Conservation (phyloP, 2,329 filamentous ascomycete genomes). For the Penicillium aurantiogriseum region DNA sequence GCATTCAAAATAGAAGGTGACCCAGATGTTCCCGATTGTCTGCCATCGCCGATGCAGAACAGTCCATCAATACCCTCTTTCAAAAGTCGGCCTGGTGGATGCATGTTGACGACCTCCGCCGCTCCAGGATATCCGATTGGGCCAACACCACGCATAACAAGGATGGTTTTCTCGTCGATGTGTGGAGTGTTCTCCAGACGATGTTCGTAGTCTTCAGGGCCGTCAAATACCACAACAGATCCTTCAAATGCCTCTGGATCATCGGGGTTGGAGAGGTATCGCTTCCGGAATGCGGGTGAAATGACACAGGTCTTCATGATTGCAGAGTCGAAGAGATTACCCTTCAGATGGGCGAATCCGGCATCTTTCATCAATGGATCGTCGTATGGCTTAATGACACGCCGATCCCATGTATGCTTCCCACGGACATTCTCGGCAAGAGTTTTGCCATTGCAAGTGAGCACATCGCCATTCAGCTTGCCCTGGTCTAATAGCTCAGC, state of each 20-base stretch:
- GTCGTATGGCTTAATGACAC: slow-evolving; percentile 47
- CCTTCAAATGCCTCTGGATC: slow-evolving; percentile 52
- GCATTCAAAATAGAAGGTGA: slow-evolving; percentile 58
- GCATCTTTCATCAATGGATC: slow-evolving; percentile 51
- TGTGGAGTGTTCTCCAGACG: slow-evolving; percentile 43
- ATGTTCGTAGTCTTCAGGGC: slow-evolving; percentile 50
- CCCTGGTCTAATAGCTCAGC: slow-evolving; percentile 53
- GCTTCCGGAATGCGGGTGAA: slow-evolving; percentile 45
- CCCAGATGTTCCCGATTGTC: slow-evolving; percentile 56
- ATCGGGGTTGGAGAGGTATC: slow-evolving; percentile 47
- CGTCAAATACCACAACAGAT: slow-evolving; percentile 51
- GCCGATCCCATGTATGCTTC: slow-evolving; percentile 51
- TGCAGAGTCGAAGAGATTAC: slow-evolving; percentile 52
- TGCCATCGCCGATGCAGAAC: slow-evolving; percentile 55
- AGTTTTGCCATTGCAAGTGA: slow-evolving; percentile 36
- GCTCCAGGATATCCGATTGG: slow-evolving; percentile 53
- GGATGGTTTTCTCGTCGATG: slow-evolving; percentile 43
- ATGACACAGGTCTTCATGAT: slow-evolving; percentile 57
- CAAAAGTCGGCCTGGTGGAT: slow-evolving; percentile 47
- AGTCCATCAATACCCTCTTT: slow-evolving; percentile 49
- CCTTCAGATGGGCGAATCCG: slow-evolving; percentile 52
- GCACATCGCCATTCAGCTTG: slow-evolving; percentile 40
- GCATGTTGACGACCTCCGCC: slow-evolving; percentile 55
- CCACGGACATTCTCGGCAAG: slow-evolving; percentile 22
- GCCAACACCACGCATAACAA: slow-evolving; percentile 52